Percentiles rank a stretch among this genome's conserved stretches.
Evolutionary conservation across 306 rosid species (phyloP).

Genomic region (Echinosophora koreensis): DNA sequence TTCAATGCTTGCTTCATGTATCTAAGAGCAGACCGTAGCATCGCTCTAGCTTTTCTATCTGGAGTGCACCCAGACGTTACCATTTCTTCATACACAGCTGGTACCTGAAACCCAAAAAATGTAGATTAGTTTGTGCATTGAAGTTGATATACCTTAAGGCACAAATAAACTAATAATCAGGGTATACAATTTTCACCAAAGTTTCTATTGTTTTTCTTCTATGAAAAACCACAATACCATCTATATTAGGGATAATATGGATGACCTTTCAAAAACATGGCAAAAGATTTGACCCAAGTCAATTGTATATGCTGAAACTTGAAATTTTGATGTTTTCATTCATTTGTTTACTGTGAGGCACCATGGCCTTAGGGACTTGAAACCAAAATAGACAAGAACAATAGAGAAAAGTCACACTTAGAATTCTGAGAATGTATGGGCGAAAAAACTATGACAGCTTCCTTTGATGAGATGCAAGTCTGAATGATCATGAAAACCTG

Average conservation of each 20-base stretch:
- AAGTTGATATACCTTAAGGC: conserved; percentile 20
- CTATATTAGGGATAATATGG: conserved; percentile 13
- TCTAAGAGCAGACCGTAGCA: conserved; percentile 93
- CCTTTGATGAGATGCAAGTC: conserved; percentile 12
- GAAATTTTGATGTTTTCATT: neutral
- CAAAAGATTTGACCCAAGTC: conserved; percentile 7
- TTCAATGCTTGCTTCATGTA: conserved; percentile 79
- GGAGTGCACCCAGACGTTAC: conserved; percentile 80
- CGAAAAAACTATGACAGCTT: conserved; percentile 19
- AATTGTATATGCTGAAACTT: conserved; percentile 15
- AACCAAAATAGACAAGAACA: neutral
- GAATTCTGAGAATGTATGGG: neutral
- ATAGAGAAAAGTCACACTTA: neutral
- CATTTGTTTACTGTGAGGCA: conserved; percentile 1
- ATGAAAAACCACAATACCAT: conserved; percentile 21
- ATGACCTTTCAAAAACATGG: neutral
- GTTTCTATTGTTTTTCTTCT: conserved; percentile 25
- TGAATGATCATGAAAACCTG: conserved; percentile 14
- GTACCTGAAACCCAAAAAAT: conserved; percentile 77
- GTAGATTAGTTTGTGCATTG: conserved; percentile 33
- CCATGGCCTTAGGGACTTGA: conserved; percentile 23
- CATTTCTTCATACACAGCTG: conserved; percentile 95
- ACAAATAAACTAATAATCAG: conserved; percentile 26
- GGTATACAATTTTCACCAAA: neutral
- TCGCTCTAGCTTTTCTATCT: conserved; percentile 90